Evolutionary conservation across 208 protist genomes (phyloP), one percentile per base, ranked within the genome.

Genomic region (Trypanosoma melophagium): DNA sequence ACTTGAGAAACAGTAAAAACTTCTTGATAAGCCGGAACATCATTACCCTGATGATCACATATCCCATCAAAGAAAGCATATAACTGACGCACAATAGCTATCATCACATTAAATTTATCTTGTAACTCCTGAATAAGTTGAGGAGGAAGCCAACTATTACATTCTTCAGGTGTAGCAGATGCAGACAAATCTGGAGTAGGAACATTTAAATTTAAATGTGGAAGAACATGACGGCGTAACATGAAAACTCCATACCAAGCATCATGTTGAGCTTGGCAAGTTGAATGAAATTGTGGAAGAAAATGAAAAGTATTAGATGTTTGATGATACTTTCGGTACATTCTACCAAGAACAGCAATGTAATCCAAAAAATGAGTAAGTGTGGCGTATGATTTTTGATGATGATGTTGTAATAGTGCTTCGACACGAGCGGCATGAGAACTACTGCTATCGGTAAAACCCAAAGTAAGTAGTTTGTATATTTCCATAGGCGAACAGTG

Each of bases 101-200:
- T 61, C 17, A 99, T 82, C 14, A 98, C 77, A 58, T 99, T 85
- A 68, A 98, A 99, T 87, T 99, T 99, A 40, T 86, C 74, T 35
- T 77, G 60, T 42, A 94, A 73, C 77, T 97, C 92, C n/a, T 72
- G 66, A 24, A 78, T 76, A 51, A 96, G 84, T 14, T 67, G 73
- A 8, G 71, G 69, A 10, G 83, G 45, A 47, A 95, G 81, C 87
- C 88, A 94, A 21, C 31, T 62, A 10, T 52, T 25, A 24, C 84
- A 51, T 66, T 83, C 75, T 66, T 77, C 75, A 16, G 51, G 9
- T n/a, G 77, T 87, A 35, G 87, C 83, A 45, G 74, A 60, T 0
- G 85, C 79, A 12, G 80, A 24, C 40, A 95, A 76, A 73, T 92
- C 77, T 19, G 84, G 89, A 24, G 87, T 94, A 21, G 82, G 66